phyloP scores from a whole-genome alignment of 495 filamentous ascomycete genomes.

The Gamarada debralockiae region DNA sequence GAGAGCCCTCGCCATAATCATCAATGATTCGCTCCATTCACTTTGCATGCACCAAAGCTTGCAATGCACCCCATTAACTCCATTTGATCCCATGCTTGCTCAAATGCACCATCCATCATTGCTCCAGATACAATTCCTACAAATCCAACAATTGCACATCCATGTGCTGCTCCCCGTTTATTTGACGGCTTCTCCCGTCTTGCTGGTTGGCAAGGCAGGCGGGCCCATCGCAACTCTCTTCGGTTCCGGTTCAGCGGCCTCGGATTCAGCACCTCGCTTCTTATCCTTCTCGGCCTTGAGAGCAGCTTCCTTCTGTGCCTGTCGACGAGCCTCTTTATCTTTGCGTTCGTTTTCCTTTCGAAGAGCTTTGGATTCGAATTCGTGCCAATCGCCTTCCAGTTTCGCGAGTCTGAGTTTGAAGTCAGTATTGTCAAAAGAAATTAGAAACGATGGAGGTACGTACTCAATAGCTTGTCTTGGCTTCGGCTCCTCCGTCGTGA shows the following conservation, averaged over 20 bases:
- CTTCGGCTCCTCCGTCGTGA: conserved; percentile 73
- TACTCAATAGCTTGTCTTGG: conserved; percentile 81
- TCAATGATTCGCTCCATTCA: too few species aligned
- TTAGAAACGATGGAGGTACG: conserved; percentile 30
- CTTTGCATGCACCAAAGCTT: too few species aligned
- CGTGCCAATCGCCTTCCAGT: conserved; percentile 95
- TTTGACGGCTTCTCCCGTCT: background rate
- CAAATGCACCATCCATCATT: too few species aligned
- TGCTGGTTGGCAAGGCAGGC: conserved; percentile 4
- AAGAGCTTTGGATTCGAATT: conserved; percentile 95
- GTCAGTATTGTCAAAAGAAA: conserved; percentile 24
- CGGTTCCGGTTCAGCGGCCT: conserved; percentile 14
- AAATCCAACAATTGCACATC: too few species aligned
- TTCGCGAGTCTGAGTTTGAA: conserved; percentile 60
- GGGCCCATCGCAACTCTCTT: conserved; percentile 18
- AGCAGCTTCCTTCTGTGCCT: conserved; percentile 20
- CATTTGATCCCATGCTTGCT: too few species aligned
- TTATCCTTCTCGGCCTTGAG: conserved; percentile 24
- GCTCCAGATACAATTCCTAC: too few species aligned
- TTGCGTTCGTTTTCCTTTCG: conserved; percentile 83
- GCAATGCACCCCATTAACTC: too few species aligned
- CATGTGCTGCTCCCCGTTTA: too few species aligned
- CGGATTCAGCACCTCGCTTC: conserved; percentile 20
- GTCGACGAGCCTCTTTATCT: conserved; percentile 54
- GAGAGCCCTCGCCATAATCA: too few species aligned